phyloP scores from a whole-genome alignment of 768 basidiomycete species.

The Phylloporus arenicola region DNA sequence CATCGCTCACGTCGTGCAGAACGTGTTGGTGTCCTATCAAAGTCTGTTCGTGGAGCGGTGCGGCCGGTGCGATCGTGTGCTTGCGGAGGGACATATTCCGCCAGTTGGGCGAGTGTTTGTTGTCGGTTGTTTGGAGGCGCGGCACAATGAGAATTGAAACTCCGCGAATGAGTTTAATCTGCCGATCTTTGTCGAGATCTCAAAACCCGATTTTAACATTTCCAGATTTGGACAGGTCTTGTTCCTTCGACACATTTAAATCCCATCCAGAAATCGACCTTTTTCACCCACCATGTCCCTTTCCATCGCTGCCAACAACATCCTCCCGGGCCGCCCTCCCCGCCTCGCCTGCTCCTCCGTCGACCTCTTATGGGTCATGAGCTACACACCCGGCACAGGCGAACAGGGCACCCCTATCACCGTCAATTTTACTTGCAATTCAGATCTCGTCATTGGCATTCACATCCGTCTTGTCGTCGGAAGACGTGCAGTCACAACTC shows the following conservation, averaged over 20 bases:
- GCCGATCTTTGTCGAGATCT: constrained; percentile 13
- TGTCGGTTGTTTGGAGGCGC: constrained; percentile 38
- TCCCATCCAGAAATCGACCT: constrained; percentile 7
- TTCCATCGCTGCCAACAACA: constrained; percentile 10
- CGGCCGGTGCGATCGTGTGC: constrained; percentile 54
- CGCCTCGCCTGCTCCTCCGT: constrained; percentile 41
- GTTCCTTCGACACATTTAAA: constrained; percentile 25
- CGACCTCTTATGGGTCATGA: constrained; percentile 59
- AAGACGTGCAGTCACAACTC: constrained; percentile 59
- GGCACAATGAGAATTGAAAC: constrained; percentile 37
- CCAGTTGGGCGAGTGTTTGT: constrained; percentile 58
- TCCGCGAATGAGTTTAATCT: constrained; percentile 21
- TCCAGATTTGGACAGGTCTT: constrained; percentile 20
- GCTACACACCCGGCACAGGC: constrained; percentile 62
- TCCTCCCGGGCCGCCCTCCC: constrained; percentile 7
- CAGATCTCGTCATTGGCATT: constrained; percentile 29
- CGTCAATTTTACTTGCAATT: constrained; percentile 43
- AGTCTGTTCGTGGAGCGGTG: constrained; percentile 61
- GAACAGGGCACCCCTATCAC: constrained; percentile 57
- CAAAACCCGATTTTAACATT: constrained; percentile 12
- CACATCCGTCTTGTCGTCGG: constrained; percentile 75
- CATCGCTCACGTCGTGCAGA: constrained; percentile 29
- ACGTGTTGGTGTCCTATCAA: constrained; percentile 50
- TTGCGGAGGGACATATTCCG: constrained; percentile 66
- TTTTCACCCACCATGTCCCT: constrained; percentile 3